Percentiles rank a stretch among this genome's conserved stretches.
Conservation (phyloP, 345 rosid species). For the Ricinus communis region DNA sequence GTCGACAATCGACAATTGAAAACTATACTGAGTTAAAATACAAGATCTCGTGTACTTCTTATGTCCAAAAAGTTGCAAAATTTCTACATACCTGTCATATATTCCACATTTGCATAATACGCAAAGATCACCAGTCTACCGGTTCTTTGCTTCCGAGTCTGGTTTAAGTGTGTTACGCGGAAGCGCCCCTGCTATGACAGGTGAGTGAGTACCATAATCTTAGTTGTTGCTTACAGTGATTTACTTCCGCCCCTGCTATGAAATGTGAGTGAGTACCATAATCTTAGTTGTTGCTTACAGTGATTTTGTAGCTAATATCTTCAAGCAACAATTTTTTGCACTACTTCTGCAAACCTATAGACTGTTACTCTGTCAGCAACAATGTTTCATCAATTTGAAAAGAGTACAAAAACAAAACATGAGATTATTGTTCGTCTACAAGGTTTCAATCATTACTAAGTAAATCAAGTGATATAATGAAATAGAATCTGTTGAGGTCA, state of each 20-base stretch:
- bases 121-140: not conserved
- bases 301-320: not conserved
- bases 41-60: not conserved
- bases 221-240: not conserved
- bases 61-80: not conserved
- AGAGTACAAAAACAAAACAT: no score
- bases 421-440: no score
- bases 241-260: no score
- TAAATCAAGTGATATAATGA: no score
- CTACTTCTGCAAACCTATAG: not conserved
- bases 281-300: not conserved
- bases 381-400: not conserved
- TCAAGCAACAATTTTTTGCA: conserved; percentile 1
- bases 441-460: not conserved
- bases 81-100: not conserved
- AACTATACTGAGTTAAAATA: not conserved
- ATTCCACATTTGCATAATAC: not conserved
- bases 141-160: not conserved
- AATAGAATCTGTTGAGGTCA: no score
- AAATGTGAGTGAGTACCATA: not conserved
- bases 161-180: not conserved
- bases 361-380: not conserved
- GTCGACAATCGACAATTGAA: no score
- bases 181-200: not conserved
- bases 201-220: not conserved